Evolutionary conservation across 495 filamentous ascomycete species (phyloP).

Genomic region (Podospora sp.): DNA sequence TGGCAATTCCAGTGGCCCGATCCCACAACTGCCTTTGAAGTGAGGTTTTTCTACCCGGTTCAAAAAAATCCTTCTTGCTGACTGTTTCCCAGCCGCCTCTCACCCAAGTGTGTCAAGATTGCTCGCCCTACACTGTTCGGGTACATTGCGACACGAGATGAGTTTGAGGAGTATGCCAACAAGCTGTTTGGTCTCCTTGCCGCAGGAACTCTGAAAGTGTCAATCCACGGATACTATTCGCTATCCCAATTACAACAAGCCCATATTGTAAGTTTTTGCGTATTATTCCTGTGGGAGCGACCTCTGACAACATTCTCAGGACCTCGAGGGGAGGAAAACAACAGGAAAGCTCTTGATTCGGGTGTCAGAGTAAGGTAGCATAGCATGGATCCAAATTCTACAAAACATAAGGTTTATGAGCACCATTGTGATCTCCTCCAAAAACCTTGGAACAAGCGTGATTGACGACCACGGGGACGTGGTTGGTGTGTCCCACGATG

Average conservation of each 20-base stretch:
- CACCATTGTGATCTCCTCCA: too few species aligned
- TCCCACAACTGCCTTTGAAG: constrained; percentile 45
- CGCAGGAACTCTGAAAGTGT: constrained; percentile 6
- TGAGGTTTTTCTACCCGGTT: constrained; percentile 40
- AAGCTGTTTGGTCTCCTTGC: constrained; percentile 14
- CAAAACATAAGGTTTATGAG: too few species aligned
- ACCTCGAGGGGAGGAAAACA: background rate
- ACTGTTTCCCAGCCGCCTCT: background rate
- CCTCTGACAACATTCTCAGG: background rate
- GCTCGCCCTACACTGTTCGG: constrained; percentile 68
- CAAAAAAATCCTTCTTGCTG: background rate
- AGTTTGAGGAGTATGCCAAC: constrained; percentile 35
- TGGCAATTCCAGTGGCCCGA: constrained; percentile 78
- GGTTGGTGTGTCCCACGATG: background rate
- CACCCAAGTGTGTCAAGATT: constrained; percentile 70
- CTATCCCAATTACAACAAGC: background rate
- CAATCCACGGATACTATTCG: background rate
- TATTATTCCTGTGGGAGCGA: background rate
- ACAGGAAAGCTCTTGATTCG: background rate
- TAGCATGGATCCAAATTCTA: too few species aligned
- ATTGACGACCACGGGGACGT: too few species aligned
- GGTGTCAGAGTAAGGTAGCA: background rate
- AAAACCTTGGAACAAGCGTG: too few species aligned
- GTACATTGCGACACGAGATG: constrained; percentile 73
- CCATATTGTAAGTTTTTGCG: background rate